Evolutionary conservation across 257 asterid species (phyloP).

Genomic region (Rubia yunnanensis): DNA sequence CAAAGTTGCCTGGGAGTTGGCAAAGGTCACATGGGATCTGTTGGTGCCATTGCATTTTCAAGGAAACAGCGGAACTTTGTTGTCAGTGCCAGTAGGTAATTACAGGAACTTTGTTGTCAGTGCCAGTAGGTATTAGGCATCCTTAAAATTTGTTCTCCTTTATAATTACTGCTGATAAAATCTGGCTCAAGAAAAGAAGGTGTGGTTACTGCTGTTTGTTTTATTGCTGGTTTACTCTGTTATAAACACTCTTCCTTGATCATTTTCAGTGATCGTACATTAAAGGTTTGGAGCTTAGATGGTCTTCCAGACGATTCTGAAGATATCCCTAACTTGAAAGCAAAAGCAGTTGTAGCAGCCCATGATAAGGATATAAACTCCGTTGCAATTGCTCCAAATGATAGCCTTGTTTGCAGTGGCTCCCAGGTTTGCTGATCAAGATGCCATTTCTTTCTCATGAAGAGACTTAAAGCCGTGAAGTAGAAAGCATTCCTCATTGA

Average conservation of each 20-base stretch:
- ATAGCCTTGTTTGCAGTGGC: slow-evolving; percentile 93
- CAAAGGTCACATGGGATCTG: slow-evolving; percentile 74
- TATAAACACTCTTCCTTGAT: slow-evolving; percentile 8
- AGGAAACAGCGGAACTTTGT: slow-evolving; percentile 62
- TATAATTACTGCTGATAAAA: background rate
- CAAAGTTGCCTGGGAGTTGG: slow-evolving; percentile 76
- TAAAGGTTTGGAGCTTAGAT: slow-evolving; percentile 87
- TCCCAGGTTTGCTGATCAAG: slow-evolving; percentile 62
- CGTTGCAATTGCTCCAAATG: slow-evolving; percentile 85
- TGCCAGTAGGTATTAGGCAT: slow-evolving; percentile 55
- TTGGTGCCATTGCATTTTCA: slow-evolving; percentile 86
- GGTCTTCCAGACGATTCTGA: slow-evolving; percentile 39
- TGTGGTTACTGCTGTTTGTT: background rate
- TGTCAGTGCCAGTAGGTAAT: slow-evolving; percentile 95
- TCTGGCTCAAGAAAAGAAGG: background rate
- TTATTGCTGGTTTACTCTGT: background rate
- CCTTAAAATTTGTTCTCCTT: background rate
- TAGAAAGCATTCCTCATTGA: background rate
- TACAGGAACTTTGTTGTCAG: slow-evolving; percentile 73
- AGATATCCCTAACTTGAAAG: slow-evolving; percentile 50
- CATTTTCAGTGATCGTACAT: slow-evolving; percentile 65
- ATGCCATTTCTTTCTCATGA: background rate
- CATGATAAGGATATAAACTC: slow-evolving; percentile 97
- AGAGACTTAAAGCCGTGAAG: background rate
- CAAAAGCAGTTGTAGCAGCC: slow-evolving; percentile 86